Evolutionary conservation across 768 basidiomycete genomes (phyloP).

Genomic region (Kwoniella europaea): DNA sequence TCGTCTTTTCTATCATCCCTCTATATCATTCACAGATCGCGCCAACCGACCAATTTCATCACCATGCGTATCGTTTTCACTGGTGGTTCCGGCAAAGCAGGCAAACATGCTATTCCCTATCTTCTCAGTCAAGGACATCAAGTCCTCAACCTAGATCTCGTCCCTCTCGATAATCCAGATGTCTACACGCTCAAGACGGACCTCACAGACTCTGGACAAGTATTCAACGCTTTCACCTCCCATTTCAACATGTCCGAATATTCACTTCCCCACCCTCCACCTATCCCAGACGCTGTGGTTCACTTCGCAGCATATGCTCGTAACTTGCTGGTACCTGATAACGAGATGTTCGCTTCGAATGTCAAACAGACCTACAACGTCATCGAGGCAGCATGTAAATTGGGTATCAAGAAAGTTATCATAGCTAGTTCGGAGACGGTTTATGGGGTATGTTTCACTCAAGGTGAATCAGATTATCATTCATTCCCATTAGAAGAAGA

Average conservation of each 20-base stretch:
- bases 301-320: slow-evolving; percentile 56
- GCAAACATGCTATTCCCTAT: slow-evolving; percentile 54
- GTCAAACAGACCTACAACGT: slow-evolving; percentile 53
- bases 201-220: slow-evolving; percentile 53
- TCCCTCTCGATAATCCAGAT: slow-evolving; percentile 43
- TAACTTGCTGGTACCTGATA: slow-evolving; percentile 54
- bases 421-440: slow-evolving; percentile 52
- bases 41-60: not conserved
- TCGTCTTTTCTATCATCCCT: not conserved
- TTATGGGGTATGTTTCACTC: slow-evolving; percentile 56
- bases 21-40: not conserved
- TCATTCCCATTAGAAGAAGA: slow-evolving; percentile 53
- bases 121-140: slow-evolving; percentile 50
- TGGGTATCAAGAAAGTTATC: slow-evolving; percentile 54
- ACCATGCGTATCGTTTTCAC: slow-evolving; percentile 53
- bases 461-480: slow-evolving; percentile 52
- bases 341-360: slow-evolving; percentile 48
- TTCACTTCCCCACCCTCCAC: slow-evolving; percentile 31
- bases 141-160: slow-evolving; percentile 56
- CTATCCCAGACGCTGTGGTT: slow-evolving; percentile 46
- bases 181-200: slow-evolving; percentile 56
- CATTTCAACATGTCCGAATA: slow-evolving; percentile 51
- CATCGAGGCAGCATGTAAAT: slow-evolving; percentile 54
- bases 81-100: slow-evolving; percentile 55
- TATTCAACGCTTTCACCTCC: slow-evolving; percentile 54